Conservation (phyloP, 2,329 filamentous ascomycete species). For the Colletotrichum higginsianum region DNA sequence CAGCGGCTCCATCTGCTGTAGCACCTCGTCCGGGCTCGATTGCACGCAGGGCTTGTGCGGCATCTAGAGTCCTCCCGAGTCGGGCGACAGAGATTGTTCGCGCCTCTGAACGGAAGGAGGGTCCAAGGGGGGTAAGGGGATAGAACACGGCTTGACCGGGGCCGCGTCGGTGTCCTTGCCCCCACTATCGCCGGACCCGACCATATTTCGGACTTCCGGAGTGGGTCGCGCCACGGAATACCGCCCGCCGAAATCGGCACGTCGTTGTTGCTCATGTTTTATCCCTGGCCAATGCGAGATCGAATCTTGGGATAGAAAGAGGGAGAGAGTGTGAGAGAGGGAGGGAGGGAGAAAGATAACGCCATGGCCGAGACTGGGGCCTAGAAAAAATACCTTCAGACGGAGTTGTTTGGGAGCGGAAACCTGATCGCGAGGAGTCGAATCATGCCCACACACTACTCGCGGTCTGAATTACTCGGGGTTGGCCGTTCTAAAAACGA, state of each 20-base stretch:
- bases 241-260: not conserved
- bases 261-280: not conserved
- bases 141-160: not conserved
- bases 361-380: no score
- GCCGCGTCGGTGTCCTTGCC: not conserved
- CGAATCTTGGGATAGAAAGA: not conserved
- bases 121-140: no score
- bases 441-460: not conserved
- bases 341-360: no score
- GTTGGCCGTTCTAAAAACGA: not conserved
- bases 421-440: not conserved
- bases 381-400: no score
- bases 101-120: no score
- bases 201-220: not conserved
- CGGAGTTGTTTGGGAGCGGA: no score
- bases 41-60: slow-evolving; percentile 51
- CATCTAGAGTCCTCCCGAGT: slow-evolving; percentile 40
- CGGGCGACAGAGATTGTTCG: not conserved
- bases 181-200: not conserved
- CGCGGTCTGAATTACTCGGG: not conserved
- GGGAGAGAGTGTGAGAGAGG: no score
- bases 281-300: not conserved
- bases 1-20: slow-evolving; percentile 49
- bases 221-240: no score
- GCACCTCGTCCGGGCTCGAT: slow-evolving; percentile 42